phyloP scores from a whole-genome alignment of 2,329 filamentous ascomycete species.

The Trichoderma semiorbis region DNA sequence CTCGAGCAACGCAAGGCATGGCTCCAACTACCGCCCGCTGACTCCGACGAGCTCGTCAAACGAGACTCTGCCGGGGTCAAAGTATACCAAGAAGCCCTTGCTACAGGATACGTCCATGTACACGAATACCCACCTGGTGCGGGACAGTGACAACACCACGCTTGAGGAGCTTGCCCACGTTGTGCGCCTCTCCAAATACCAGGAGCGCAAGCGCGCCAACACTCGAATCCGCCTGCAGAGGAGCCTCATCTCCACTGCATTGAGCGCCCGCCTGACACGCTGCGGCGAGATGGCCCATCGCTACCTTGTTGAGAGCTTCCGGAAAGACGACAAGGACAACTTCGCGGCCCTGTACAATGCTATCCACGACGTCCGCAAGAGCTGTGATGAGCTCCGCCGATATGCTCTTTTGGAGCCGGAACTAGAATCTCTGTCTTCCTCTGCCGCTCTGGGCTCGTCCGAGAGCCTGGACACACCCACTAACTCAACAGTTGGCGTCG shows the following conservation, averaged over 20 bases:
- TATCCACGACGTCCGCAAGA: slow-evolving; percentile 74
- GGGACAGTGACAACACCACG: slow-evolving; percentile 63
- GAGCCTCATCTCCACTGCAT: slow-evolving; percentile 69
- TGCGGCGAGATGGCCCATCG: slow-evolving; percentile 72
- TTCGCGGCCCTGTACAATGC: slow-evolving; percentile 75
- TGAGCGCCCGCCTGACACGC: slow-evolving; percentile 70
- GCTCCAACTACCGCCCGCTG: slow-evolving; percentile 26
- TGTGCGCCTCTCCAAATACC: slow-evolving; percentile 73
- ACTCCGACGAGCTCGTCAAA: slow-evolving; percentile 37
- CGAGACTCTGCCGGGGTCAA: slow-evolving; percentile 14
- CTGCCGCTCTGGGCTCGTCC: slow-evolving; percentile 41
- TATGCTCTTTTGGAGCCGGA: slow-evolving; percentile 71
- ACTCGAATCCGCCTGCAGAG: slow-evolving; percentile 71
- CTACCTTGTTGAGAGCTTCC: slow-evolving; percentile 74
- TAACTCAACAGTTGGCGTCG: slow-evolving; percentile 39
- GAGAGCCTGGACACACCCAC: slow-evolving; percentile 49
- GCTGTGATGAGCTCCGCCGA: slow-evolving; percentile 68
- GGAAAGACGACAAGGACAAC: slow-evolving; percentile 72
- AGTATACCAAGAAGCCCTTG: slow-evolving; percentile 49
- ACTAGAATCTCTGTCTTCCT: slow-evolving; percentile 54
- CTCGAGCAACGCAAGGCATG: slow-evolving; percentile 30
- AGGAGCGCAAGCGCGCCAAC: slow-evolving; percentile 74
- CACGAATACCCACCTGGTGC: slow-evolving; percentile 57
- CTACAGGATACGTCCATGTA: slow-evolving; percentile 65
- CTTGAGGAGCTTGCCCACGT: slow-evolving; percentile 75